Evolutionary conservation across 768 basidiomycete genomes (phyloP).

Genomic region (Auricularia sp.): DNA sequence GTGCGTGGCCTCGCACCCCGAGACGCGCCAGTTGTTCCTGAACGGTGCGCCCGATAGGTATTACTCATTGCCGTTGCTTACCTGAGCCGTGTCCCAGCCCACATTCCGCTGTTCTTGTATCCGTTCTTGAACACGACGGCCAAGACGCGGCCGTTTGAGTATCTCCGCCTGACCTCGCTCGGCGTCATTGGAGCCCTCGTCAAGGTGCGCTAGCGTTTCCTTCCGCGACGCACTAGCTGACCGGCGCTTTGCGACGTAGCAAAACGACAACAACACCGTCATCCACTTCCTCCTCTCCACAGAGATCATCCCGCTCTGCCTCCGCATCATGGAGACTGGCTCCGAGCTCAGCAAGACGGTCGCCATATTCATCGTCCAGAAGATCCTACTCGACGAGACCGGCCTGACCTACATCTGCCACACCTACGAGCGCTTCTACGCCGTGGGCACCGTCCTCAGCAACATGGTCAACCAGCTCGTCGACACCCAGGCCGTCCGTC

Average conservation of each 20-base stretch:
- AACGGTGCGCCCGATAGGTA: conserved; percentile 48
- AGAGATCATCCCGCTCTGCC: conserved; percentile 97
- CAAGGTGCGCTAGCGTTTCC: conserved; percentile 48
- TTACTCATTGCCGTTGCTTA: not conserved
- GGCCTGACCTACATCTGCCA: conserved; percentile 98
- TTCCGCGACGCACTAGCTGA: not conserved
- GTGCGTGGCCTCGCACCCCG: conserved; percentile 95
- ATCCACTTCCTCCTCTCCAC: conserved; percentile 98
- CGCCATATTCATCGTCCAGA: conserved; percentile 99
- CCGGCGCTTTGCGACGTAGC: conserved; percentile 35
- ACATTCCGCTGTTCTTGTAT: conserved; percentile 91
- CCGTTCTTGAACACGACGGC: conserved; percentile 98
- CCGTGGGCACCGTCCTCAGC: conserved; percentile 94
- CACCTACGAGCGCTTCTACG: conserved; percentile 99
- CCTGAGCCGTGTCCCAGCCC: conserved; percentile 41
- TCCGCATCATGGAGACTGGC: conserved; percentile 99
- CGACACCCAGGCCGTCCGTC: conserved; percentile 91
- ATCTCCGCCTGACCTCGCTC: conserved; percentile 96
- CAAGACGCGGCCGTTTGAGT: conserved; percentile 99
- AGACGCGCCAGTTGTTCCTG: conserved; percentile 90
- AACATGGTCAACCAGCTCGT: conserved; percentile 99
- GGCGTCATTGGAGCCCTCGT: conserved; percentile 98
- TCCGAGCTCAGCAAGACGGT: conserved; percentile 98
- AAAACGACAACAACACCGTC: conserved; percentile 98
- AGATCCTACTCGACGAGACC: conserved; percentile 93